Percentiles rank a stretch among this genome's conserved stretches.
phyloP scores from a whole-genome alignment of 306 rosid genomes.

The Fragaria iinumae region DNA sequence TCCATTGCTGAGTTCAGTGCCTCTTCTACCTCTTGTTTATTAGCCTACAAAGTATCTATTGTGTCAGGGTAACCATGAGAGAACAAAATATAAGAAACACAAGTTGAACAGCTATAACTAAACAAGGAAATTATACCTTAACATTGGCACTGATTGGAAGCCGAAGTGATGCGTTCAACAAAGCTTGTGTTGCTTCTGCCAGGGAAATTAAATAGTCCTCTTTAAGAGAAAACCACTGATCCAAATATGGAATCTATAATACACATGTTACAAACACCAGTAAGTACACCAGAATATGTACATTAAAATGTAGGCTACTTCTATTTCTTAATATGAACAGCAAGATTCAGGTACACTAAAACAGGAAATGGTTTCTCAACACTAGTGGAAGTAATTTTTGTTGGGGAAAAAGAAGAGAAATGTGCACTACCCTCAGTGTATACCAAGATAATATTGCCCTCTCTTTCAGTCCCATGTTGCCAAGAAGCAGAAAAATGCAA shows the following conservation, averaged over 20 bases:
- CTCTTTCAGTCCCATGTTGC: background rate
- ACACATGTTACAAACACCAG: constrained; percentile 20
- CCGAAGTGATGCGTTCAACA: constrained; percentile 67
- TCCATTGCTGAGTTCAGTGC: constrained; percentile 59
- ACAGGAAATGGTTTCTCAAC: background rate
- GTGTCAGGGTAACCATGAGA: constrained; percentile 11
- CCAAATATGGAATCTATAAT: constrained; percentile 66
- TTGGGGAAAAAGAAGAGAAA: background rate
- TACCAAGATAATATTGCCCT: background rate
- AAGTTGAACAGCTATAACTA: constrained; percentile 15
- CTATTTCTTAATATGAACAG: background rate
- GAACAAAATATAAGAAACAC: background rate
- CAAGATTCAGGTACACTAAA: background rate
- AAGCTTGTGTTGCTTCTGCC: constrained; percentile 56
- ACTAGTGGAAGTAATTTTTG: background rate
- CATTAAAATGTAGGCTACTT: background rate
- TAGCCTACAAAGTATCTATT: constrained; percentile 46
- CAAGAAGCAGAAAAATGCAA: background rate
- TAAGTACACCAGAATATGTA: background rate
- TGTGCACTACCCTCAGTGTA: background rate
- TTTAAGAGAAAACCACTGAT: constrained; percentile 64
- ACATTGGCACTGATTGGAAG: constrained; percentile 63
- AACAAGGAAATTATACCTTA: constrained; percentile 49
- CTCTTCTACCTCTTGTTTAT: constrained; percentile 58
- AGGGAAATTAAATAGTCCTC: constrained; percentile 59